phyloP scores from a whole-genome alignment of 2,329 filamentous ascomycete species.

The Epichloe bromicola region DNA sequence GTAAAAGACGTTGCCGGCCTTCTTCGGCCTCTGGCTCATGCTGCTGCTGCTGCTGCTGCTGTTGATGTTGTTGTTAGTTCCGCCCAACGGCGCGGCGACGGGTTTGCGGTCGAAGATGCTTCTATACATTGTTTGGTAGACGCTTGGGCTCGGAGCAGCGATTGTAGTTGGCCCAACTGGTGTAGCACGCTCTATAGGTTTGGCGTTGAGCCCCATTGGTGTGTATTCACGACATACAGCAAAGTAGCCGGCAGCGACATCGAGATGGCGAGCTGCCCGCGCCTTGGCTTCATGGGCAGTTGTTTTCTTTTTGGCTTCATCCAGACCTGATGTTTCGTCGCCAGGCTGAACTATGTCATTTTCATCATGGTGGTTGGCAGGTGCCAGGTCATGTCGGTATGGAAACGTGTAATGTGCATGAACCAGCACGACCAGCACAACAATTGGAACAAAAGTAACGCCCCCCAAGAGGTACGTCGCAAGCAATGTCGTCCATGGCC shows the following conservation, averaged over 20 bases:
- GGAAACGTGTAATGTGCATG: conserved; percentile 61
- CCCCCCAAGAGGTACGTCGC: conserved; percentile 79
- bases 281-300: conserved; percentile 47
- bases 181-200: conserved; percentile 75
- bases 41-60: conserved; percentile 32
- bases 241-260: conserved; percentile 84
- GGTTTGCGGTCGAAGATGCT: conserved; percentile 82
- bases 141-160: conserved; percentile 72
- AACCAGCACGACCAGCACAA: conserved; percentile 46
- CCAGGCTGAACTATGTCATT: conserved; percentile 39
- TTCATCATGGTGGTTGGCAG: conserved; percentile 16
- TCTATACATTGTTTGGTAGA: conserved; percentile 96
- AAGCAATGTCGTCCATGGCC: conserved; percentile 45
- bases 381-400: conserved; percentile 27
- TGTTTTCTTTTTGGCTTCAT: conserved; percentile 41
- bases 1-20: conserved; percentile 80
- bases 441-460: conserved; percentile 70
- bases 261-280: conserved; percentile 45
- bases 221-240: conserved; percentile 91
- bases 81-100: conserved; percentile 31
- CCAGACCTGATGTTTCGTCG: conserved; percentile 53
- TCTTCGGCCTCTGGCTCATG: conserved; percentile 42
- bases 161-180: conserved; percentile 65
- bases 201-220: conserved; percentile 82
- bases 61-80: conserved; percentile 30